Evolutionary conservation across 345 rosid species (phyloP).

Genomic region (Gynandropsis gynandra): DNA sequence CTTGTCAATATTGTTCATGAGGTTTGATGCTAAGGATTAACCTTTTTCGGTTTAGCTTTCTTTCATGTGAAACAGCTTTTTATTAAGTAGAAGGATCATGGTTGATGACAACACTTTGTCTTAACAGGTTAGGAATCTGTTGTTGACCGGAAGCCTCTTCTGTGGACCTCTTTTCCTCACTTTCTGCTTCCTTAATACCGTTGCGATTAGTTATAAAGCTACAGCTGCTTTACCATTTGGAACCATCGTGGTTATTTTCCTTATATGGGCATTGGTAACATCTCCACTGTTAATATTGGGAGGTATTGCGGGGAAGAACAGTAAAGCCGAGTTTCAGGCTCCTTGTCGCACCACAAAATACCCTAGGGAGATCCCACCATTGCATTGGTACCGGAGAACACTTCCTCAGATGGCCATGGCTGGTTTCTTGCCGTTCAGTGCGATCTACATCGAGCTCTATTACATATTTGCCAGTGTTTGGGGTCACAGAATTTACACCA

Average conservation of each 20-base stretch:
- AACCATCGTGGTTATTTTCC: slow-evolving; percentile 46
- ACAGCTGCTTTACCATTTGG: slow-evolving; percentile 52
- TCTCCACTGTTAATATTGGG: slow-evolving; percentile 42
- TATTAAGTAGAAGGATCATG: background rate
- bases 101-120: background rate
- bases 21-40: background rate
- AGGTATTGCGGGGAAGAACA: slow-evolving; percentile 50
- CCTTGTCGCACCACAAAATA: slow-evolving; percentile 51
- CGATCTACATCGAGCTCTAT: slow-evolving; percentile 56
- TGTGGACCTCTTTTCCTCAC: slow-evolving; percentile 49
- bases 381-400: slow-evolving; percentile 45
- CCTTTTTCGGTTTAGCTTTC: background rate
- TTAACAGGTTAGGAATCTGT: slow-evolving; percentile 46
- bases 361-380: slow-evolving; percentile 47
- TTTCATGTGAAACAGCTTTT: background rate
- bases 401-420: slow-evolving; percentile 66
- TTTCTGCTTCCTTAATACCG: slow-evolving; percentile 51
- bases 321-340: slow-evolving; percentile 54
- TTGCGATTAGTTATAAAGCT: slow-evolving; percentile 45
- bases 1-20: background rate
- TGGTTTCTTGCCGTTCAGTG: slow-evolving; percentile 58
- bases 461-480: slow-evolving; percentile 59
- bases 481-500: slow-evolving; percentile 61
- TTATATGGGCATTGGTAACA: slow-evolving; percentile 54
- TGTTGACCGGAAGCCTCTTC: slow-evolving; percentile 49